These are phyloP conservation scores for Ophiocordyceps camponoti-floridani DNA, from an alignment of 2,329 filamentous ascomycete species.

Conservation along the genomic window DNA sequence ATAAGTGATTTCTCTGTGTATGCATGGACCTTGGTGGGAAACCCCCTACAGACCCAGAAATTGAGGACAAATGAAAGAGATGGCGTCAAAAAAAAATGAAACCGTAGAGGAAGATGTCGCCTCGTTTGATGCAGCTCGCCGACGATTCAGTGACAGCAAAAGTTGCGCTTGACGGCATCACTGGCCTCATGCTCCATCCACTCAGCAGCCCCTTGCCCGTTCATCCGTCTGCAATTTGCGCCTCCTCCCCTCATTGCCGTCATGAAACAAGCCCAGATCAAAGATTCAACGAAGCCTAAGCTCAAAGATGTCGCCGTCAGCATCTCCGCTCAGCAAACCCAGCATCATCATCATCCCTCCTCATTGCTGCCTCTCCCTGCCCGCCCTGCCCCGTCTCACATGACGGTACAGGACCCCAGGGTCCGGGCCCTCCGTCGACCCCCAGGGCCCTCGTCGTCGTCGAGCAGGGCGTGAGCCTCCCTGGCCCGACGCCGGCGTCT, in stretches of 20 bases:
- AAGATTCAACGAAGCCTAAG: neutral
- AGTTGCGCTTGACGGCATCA: neutral
- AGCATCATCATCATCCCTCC: neutral
- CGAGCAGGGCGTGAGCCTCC: constrained; percentile 66
- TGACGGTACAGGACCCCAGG: constrained; percentile 41
- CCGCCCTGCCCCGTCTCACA: constrained; percentile 27
- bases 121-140: neutral
- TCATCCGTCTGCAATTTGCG: neutral
- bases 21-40: no score
- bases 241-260: neutral
- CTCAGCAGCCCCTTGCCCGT: no score
- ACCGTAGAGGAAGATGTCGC: no score
- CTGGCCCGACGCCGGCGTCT: constrained; percentile 60
- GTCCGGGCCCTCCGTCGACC: constrained; percentile 46
- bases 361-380: no score
- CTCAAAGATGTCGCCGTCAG: neutral
- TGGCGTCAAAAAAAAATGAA: no score
- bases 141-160: neutral
- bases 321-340: neutral
- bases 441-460: constrained; percentile 49
- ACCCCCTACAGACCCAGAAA: no score
- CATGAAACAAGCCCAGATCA: neutral
- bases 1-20: no score
- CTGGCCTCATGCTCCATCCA: neutral
- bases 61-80: no score